Evolutionary conservation across 1,284 basidiomycete species (phyloP).

Genomic region (Trichosporon faecale): DNA sequence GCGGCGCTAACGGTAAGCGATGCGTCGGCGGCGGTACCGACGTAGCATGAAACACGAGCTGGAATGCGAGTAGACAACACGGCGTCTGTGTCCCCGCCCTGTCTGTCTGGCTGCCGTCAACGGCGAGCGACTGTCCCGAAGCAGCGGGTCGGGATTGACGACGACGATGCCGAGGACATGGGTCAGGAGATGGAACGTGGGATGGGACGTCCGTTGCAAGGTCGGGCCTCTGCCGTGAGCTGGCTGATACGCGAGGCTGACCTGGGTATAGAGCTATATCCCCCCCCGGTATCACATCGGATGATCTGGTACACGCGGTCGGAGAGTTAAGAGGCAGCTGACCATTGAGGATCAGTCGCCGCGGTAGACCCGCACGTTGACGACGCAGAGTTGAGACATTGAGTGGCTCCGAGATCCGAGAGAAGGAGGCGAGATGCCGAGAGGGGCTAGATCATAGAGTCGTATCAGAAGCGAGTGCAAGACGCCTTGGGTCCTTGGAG

Average conservation of each 20-base stretch:
- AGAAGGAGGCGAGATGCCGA: neutral
- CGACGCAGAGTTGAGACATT: conserved; percentile 4
- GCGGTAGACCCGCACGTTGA: neutral
- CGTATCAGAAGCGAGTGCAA: neutral
- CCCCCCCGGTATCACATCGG: neutral
- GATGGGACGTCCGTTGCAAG: neutral
- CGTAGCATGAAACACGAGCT: neutral
- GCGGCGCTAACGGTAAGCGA: neutral
- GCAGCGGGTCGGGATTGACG: neutral
- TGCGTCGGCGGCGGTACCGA: neutral
- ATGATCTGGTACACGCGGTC: neutral
- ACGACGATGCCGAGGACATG: neutral
- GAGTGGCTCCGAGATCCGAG: neutral
- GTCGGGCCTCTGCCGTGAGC: neutral
- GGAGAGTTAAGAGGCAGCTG: neutral
- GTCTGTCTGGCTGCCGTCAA: neutral
- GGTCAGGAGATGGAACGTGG: neutral
- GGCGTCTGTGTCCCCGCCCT: neutral
- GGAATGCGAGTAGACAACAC: neutral
- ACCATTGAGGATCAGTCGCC: neutral
- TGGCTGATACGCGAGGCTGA: neutral
- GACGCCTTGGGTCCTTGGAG: neutral
- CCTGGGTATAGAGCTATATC: neutral
- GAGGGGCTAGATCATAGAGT: neutral
- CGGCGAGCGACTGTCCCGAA: neutral